Percentiles rank a stretch among this genome's conserved stretches.
phyloP scores from a whole-genome alignment of 768 basidiomycete genomes.

The Hygrocybe coccinea region DNA sequence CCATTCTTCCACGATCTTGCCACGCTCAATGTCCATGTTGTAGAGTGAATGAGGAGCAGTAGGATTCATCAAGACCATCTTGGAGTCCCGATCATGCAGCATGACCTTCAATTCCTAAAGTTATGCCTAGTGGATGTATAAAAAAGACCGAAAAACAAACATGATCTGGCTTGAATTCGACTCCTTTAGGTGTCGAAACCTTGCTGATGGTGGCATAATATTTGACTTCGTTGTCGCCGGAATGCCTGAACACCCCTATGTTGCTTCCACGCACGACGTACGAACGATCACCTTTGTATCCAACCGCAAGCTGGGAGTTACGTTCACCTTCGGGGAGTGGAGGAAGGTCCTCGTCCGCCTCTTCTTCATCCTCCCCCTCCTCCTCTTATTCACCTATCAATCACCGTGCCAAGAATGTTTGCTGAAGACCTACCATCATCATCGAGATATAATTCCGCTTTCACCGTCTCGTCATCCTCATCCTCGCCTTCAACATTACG shows the following conservation, averaged over 20 bases:
- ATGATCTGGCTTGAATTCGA: slow-evolving; percentile 80
- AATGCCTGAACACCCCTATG: slow-evolving; percentile 85
- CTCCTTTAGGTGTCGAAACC: slow-evolving; percentile 73
- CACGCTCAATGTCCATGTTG: slow-evolving; percentile 88
- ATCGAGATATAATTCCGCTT: slow-evolving; percentile 58
- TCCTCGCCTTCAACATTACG: slow-evolving; percentile 67
- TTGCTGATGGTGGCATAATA: slow-evolving; percentile 86
- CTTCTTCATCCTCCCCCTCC: slow-evolving; percentile 32
- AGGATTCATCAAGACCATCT: slow-evolving; percentile 91
- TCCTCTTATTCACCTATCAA: slow-evolving; percentile 34
- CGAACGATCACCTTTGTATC: slow-evolving; percentile 92
- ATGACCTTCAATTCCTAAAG: slow-evolving; percentile 60
- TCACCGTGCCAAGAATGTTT: slow-evolving; percentile 1
- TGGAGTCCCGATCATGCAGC: slow-evolving; percentile 93
- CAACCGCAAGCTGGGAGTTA: slow-evolving; percentile 88
- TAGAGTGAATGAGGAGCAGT: slow-evolving; percentile 75
- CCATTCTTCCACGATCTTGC: slow-evolving; percentile 98
- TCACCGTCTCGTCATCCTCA: slow-evolving; percentile 68
- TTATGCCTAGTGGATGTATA: not conserved
- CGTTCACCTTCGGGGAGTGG: slow-evolving; percentile 51
- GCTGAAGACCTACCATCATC: slow-evolving; percentile 51
- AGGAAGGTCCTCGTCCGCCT: slow-evolving; percentile 39
- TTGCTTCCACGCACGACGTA: slow-evolving; percentile 90
- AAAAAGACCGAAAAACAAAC: slow-evolving; percentile 37
- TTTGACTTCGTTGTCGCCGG: slow-evolving; percentile 64